Evolutionary conservation across 164 flowering plant species (phyloP).

Genomic region (Liquidambar formosana): DNA sequence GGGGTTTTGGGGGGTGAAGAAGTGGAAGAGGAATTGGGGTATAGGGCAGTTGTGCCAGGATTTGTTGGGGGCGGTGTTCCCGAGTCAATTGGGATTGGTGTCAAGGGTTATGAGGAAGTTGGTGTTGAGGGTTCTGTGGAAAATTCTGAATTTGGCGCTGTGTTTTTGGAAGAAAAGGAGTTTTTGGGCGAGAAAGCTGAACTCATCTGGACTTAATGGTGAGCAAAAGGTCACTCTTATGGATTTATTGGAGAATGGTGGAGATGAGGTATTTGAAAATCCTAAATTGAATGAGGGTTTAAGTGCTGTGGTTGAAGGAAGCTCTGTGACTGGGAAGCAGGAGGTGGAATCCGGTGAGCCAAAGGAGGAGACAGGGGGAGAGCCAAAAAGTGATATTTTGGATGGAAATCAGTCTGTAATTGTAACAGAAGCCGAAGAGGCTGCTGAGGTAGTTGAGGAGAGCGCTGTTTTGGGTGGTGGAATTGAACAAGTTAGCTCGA

Average conservation of each 20-base stretch:
- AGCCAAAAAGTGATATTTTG: constrained; percentile 9
- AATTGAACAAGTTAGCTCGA: background rate
- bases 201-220: background rate
- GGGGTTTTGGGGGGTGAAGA: constrained; percentile 24
- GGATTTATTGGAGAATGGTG: constrained; percentile 2
- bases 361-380: constrained; percentile 2
- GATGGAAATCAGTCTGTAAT: background rate
- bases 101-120: background rate
- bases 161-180: background rate
- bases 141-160: too few relatives aligned
- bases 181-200: background rate
- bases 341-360: constrained; percentile 10
- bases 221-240: constrained; percentile 9
- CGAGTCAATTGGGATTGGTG: constrained; percentile 1
- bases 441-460: background rate
- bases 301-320: constrained; percentile 10
- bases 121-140: constrained; percentile 1
- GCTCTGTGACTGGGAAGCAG: background rate
- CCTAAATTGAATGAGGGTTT: constrained; percentile 8
- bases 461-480: constrained; percentile 11
- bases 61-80: constrained; percentile 6
- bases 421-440: too few relatives aligned
- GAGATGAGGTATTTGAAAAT: constrained; percentile 10
- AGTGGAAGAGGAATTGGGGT: constrained; percentile 20
- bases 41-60: background rate